Base-by-base conservation (phyloP, 352 stramenopile species). In the Globisporangium radiosum region DNA sequence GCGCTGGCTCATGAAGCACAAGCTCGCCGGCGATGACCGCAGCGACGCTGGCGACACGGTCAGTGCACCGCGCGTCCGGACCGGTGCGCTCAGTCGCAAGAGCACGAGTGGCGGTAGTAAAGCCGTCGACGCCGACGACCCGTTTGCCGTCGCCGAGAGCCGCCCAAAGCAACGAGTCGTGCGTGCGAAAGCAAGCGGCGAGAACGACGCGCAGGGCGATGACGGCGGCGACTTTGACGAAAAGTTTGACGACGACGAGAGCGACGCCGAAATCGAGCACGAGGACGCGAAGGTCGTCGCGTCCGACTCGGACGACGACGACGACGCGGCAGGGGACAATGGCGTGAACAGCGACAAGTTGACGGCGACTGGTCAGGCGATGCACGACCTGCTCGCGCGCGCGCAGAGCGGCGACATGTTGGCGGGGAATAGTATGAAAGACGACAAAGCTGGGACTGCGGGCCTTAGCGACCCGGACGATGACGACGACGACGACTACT, bases 1-100 rank as follows among this genome's bases (percentile, higher is more conserved):
- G 66, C 82, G 83, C 60, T 92, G 85, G 82, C 76, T 94, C 54
- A 94, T 92, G 83, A 90, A 90, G 69, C 84, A 93, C 72, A 90
- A 88, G 68, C 78, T 93, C 53, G 82, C 85, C 25, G 74, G 76
- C 19, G 83, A 92, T 36, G 82, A 92, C 50, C 88, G 86, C 65
- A 56, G 57, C 25, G 83, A 89, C 36, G 49, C 56, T 6, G 66
- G 63, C 17, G 78, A 88, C 45, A 75, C 83, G 2, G 77, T 92
- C 8, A 85, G 78, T 49, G 80, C 73, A 2, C 78, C 85, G 5
- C 76, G 77, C 17, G 69, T 94, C 33, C 80, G 81, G 39, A 94
- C 83, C 33, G 85, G 85, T 7, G 82, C 83, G 0, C 53, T 92
- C 8, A 68, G 62, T 45, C 65, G 62, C 45, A 51, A 37, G 0